Conservation (phyloP, 1,139 yeast genomes). For the Zygosaccharomyces pseudobailii region DNA sequence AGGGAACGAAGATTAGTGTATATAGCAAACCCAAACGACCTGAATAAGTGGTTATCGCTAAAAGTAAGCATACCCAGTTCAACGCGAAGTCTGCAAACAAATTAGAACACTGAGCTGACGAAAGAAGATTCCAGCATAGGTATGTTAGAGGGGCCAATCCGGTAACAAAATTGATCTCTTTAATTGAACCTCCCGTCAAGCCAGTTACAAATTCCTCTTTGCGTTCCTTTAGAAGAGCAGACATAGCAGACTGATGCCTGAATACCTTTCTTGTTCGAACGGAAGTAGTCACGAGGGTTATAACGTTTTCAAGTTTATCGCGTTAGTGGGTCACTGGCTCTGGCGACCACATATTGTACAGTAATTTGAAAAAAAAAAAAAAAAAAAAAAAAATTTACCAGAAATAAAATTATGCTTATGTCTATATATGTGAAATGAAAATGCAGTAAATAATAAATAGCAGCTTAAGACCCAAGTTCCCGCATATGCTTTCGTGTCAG, state of each 20-base stretch:
- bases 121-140: constrained; percentile 50
- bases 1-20: constrained; percentile 28
- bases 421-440: not conserved
- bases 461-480: constrained; percentile 8
- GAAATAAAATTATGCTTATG: not conserved
- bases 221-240: constrained; percentile 48
- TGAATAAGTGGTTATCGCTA: constrained; percentile 67
- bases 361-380: not conserved
- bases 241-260: not conserved
- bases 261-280: too few species aligned
- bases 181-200: constrained; percentile 69
- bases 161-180: constrained; percentile 73
- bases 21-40: constrained; percentile 43
- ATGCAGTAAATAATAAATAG: not conserved
- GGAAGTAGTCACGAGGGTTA: not conserved
- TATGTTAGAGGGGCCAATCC: constrained; percentile 59
- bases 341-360: not conserved
- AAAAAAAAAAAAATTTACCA: too few species aligned
- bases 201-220: constrained; percentile 87
- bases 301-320: not conserved
- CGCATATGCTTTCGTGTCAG: constrained; percentile 23
- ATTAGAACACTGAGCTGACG: constrained; percentile 26
- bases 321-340: not conserved
- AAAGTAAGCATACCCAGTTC: constrained; percentile 60
- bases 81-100: constrained; percentile 53